Evolutionary conservation across 352 stramenopile genomes (phyloP), one percentile per base, ranked within the genome.

Genomic region (Phytophthora agathidicida): DNA sequence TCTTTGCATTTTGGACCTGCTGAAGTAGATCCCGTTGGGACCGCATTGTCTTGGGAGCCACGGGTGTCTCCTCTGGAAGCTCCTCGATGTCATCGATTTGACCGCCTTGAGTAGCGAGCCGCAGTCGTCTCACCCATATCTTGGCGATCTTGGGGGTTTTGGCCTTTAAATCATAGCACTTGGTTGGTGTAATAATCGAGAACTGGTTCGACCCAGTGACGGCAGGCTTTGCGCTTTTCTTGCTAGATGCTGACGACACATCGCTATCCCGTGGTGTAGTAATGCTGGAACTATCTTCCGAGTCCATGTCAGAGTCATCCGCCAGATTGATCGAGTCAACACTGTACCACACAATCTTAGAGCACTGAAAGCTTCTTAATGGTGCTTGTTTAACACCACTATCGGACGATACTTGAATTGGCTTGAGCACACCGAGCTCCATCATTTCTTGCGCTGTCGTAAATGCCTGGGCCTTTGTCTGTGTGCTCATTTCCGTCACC

Each of bases 141-240:
- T 75, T 83, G 3, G 85, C 83, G 24, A 90, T 78, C 20, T 91
- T 86, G 2, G 80, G 62, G 7, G 78, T 88, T 27, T 90, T 91
- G 0, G 85, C 80, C 35, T 94, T 94, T 20, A 96, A 69, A 50
- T 94, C 80, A 39, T 94, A 96, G 57, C 78, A 90, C 56, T 94
- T 96, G 1, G 80, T 92, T 9, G 83, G 72, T 3, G 85, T 96
- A 51, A 93, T 84, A 47, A 96, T 94, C 4, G 87, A 93, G 43
- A 96, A 96, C 41, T 94, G 82, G 27, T 85, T 91, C 5, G 85
- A 89, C 5, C 78, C 72, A 26, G 76, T 47, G 9, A 61, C 50
- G 6, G 20, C 16, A 30, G 43, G 32, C 32, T 72, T 82, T 62
- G 26, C 33, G 27, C 45, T 27, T 27, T 38, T 31, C 13, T 71